Evolutionary conservation across 2,329 filamentous ascomycete genomes (phyloP), one percentile per base, ranked within the genome.

Genomic region (Neurospora sp.): DNA sequence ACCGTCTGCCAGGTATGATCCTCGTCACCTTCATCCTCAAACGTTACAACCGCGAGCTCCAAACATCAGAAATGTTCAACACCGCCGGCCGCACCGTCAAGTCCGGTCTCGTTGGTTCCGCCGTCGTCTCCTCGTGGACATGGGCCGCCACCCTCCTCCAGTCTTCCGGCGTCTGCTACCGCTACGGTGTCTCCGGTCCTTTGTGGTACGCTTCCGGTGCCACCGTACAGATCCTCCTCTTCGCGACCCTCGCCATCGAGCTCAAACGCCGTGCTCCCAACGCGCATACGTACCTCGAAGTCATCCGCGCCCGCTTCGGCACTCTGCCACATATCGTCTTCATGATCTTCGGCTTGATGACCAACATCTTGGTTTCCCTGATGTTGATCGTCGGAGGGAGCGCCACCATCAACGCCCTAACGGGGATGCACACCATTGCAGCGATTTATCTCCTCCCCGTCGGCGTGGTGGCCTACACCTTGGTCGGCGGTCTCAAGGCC

Each of bases 111-210:
- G 92, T 97, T 0, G 92, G 92, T 11, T 92, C 92, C 5, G 93
- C 93, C 17, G 93, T 97, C n/a, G 92, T 97, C 3, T 94, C 91
- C 17, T 93, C 91, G 5, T 97, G 94, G 93, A 97, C 93, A 0
- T 97, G 93, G 93, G 93, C 92, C 0, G 93, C 92, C 28, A 96
- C 92, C 0, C 83, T 95, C 1, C 84, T 96, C 2, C 92, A 96
- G 77, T 91, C 88, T 1, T 90, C 91, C 0, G 87, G 89, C n/a
- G 91, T 97, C 19, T 92, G 92, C 72, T 97, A 97, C 79, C 84
- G 88, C 72, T 95, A 95, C 77, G 91, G 89, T 12, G 85, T 91
- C 46, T 85, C 86, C 0, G 88, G 87, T 15, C 82, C 82, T 10
- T 85, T 86, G 66, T 88, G 85, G 85, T 90, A 90, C 76, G 87